These are phyloP conservation scores for Penicillium turbatum DNA, from an alignment of 495 filamentous ascomycete species.

Conservation along the genomic window DNA sequence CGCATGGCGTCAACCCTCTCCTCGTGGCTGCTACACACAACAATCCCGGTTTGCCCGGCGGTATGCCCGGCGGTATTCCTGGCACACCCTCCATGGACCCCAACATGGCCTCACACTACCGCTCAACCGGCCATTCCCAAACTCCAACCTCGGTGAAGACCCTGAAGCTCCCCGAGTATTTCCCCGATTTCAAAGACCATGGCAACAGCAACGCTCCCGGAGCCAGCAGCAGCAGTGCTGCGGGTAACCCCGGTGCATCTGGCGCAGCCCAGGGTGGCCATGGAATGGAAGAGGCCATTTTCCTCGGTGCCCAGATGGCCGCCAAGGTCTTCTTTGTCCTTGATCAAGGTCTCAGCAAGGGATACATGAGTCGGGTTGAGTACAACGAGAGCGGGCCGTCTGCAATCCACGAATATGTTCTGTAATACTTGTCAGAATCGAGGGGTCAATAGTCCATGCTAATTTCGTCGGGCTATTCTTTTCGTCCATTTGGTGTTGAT, in stretches of 20 bases:
- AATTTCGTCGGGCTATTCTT: constrained; percentile 9
- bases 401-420: constrained; percentile 56
- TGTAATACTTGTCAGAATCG: constrained; percentile 20
- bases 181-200: constrained; percentile 88
- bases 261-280: constrained; percentile 29
- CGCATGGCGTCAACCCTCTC: constrained; percentile 78
- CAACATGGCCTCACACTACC: constrained; percentile 32
- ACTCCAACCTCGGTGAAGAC: constrained; percentile 83
- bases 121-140: constrained; percentile 77
- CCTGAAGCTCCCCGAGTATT: constrained; percentile 76
- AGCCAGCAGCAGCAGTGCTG: constrained; percentile 22
- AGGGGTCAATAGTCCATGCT: constrained; percentile 1
- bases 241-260: constrained; percentile 3
- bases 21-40: constrained; percentile 85
- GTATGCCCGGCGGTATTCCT: constrained; percentile 31
- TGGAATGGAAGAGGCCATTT: constrained; percentile 65
- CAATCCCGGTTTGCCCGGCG: constrained; percentile 41
- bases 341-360: constrained; percentile 65
- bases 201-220: constrained; percentile 45
- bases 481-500: background rate
- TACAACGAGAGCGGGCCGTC: constrained; percentile 75
- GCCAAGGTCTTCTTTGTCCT: constrained; percentile 70
- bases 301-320: constrained; percentile 75
- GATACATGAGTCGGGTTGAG: constrained; percentile 67
- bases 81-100: constrained; percentile 40